Percentiles rank a stretch among this genome's conserved stretches.
Conservation (phyloP, 306 rosid genomes). For the Gastrolobium bilobum region DNA sequence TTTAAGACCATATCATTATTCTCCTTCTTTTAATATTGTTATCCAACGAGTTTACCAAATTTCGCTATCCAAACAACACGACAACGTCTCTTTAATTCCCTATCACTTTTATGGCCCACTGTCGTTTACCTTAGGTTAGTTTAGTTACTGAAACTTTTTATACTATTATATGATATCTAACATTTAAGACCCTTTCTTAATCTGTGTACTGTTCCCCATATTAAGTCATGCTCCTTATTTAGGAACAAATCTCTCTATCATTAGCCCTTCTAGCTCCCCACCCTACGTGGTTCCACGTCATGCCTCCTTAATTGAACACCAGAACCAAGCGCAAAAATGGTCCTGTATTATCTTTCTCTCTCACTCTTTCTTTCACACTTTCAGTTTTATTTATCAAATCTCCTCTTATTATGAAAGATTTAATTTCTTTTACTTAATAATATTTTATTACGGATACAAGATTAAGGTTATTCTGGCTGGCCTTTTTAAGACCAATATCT, state of each 20-base stretch:
- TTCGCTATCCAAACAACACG: slow-evolving; percentile 34
- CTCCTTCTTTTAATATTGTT: slow-evolving; percentile 37
- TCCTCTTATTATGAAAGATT: too few species aligned
- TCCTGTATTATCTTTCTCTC: too few species aligned
- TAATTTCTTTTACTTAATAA: too few species aligned
- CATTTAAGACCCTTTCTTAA: slow-evolving; percentile 30
- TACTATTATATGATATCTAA: not conserved
- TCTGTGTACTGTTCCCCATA: slow-evolving; percentile 41
- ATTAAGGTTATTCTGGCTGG: too few species aligned
- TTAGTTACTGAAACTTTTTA: slow-evolving; percentile 12
- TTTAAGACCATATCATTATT: not conserved
- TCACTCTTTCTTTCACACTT: too few species aligned
- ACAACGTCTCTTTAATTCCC: slow-evolving; percentile 2
- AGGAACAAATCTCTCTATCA: slow-evolving; percentile 51
- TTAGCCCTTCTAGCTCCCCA: slow-evolving; percentile 30
- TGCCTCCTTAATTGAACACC: not conserved
- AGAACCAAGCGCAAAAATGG: too few species aligned
- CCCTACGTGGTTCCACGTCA: not conserved
- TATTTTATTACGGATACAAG: too few species aligned
- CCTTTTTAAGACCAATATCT: too few species aligned
- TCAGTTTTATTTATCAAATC: too few species aligned
- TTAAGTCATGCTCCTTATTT: slow-evolving; percentile 51
- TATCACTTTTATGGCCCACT: not conserved
- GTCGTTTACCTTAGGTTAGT: slow-evolving; percentile 11
- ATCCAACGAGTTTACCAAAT: slow-evolving; percentile 44